Conservation (phyloP, 2,329 filamentous ascomycete genomes). For the Ophiostoma sp. region DNA sequence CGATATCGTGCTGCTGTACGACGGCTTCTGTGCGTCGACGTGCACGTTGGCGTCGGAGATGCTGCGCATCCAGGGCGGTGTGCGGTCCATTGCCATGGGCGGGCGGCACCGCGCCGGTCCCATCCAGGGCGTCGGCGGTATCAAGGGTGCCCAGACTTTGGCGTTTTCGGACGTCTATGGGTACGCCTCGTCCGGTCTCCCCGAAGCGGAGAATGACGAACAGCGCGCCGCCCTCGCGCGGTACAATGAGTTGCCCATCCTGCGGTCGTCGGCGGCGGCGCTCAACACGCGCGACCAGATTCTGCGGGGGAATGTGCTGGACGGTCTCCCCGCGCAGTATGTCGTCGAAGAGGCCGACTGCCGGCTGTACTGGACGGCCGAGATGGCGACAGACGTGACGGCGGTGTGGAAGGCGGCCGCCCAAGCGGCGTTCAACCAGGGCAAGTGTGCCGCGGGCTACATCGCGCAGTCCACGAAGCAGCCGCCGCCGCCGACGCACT, state of each 20-base stretch:
- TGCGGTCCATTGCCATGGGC: constrained; percentile 61
- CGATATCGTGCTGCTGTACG: constrained; percentile 58
- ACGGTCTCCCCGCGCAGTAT: constrained; percentile 50
- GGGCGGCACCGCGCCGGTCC: constrained; percentile 55
- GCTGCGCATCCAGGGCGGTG: constrained; percentile 42
- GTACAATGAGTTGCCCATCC: constrained; percentile 23
- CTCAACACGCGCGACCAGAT: constrained; percentile 47
- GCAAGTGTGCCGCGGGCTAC: constrained; percentile 24
- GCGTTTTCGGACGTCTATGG: constrained; percentile 28
- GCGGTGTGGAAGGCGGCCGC: constrained; percentile 50
- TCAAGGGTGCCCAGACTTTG: constrained; percentile 51
- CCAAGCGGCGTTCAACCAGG: constrained; percentile 38
- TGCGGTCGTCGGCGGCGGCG: constrained; percentile 25
- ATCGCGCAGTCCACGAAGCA: constrained; percentile 17
- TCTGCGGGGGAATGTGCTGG: constrained; percentile 38
- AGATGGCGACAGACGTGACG: constrained; percentile 48
- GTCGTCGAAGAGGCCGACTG: constrained; percentile 52
- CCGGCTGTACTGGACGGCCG: constrained; percentile 53
- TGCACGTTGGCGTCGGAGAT: constrained; percentile 38
- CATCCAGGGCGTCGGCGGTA: constrained; percentile 67
- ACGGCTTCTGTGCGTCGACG: constrained; percentile 37
- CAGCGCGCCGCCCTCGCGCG: constrained; percentile 23
- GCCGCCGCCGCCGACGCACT: not conserved
- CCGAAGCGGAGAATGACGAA: constrained; percentile 24
- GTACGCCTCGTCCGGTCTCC: constrained; percentile 23